Percentiles rank a stretch among this genome's conserved stretches.
Conservation (phyloP, 768 basidiomycete genomes). For the Naganishia onofrii region DNA sequence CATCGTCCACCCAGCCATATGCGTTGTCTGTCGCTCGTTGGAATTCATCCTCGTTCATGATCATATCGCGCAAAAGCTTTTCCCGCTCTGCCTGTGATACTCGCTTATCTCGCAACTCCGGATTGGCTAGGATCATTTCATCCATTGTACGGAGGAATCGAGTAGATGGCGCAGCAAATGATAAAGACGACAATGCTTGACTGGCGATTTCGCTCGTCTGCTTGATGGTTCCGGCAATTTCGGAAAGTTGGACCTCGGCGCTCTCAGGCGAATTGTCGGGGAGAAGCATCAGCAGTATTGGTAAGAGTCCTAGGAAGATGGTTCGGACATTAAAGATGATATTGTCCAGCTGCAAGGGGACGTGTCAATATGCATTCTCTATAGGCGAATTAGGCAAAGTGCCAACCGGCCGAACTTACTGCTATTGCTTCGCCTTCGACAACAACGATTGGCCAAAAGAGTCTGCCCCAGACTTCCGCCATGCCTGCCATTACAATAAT, state of each 20-base stretch:
- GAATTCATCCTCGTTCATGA: conserved; percentile 7
- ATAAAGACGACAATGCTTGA: conserved; percentile 11
- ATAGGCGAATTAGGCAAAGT: too few relatives aligned
- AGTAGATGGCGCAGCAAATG: conserved; percentile 13
- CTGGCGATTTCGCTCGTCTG: conserved; percentile 17
- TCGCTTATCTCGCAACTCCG: not conserved
- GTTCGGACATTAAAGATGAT: conserved; percentile 14
- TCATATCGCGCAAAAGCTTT: not conserved
- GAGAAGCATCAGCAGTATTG: conserved; percentile 3
- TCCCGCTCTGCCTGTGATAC: conserved; percentile 9
- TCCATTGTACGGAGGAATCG: conserved; percentile 20
- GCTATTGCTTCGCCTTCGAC: conserved; percentile 13
- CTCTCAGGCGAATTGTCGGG: conserved; percentile 13
- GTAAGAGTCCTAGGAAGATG: conserved; percentile 8
- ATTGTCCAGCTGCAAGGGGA: not conserved
- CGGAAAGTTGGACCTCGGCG: not conserved
- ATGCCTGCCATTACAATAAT: conserved; percentile 14
- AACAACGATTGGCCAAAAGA: conserved; percentile 12
- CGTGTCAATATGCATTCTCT: not conserved
- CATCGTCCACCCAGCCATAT: conserved; percentile 21
- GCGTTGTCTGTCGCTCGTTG: conserved; percentile 12
- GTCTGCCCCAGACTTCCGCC: conserved; percentile 13
- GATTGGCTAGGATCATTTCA: conserved; percentile 15
- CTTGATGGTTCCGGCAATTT: conserved; percentile 12
- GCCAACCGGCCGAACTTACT: not conserved